Percentiles rank a stretch among this genome's conserved stretches.
These are phyloP conservation scores for Penicillium sp. DNA, from an alignment of 2,329 filamentous ascomycete species.

Conservation along the genomic window DNA sequence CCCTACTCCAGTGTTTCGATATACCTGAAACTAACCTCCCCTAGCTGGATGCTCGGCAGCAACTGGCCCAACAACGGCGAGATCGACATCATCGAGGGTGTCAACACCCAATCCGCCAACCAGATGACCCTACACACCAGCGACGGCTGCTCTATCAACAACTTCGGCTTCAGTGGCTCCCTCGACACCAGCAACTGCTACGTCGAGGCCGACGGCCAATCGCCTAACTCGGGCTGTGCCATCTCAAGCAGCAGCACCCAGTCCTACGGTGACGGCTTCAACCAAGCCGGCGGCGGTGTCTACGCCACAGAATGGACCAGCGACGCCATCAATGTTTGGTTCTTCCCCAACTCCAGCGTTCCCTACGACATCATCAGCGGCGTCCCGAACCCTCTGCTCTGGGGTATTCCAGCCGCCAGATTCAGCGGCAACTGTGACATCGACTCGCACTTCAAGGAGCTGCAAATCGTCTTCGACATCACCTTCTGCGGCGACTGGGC, in stretches of 20 bases:
- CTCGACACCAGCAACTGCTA: conserved; percentile 55
- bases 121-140: conserved; percentile 64
- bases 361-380: conserved; percentile 58
- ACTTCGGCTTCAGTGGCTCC: conserved; percentile 46
- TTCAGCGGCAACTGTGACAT: conserved; percentile 71
- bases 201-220: conserved; percentile 41
- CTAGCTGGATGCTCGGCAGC: conserved; percentile 54
- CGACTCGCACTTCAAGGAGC: conserved; percentile 60
- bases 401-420: conserved; percentile 62
- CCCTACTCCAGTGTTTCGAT: too few species aligned
- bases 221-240: conserved; percentile 55
- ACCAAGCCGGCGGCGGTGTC: conserved; percentile 62
- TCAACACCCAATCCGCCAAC: conserved; percentile 58
- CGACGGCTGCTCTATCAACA: conserved; percentile 54
- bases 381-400: conserved; percentile 60
- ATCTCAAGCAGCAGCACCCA: conserved; percentile 46
- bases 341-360: conserved; percentile 66
- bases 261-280: conserved; percentile 66
- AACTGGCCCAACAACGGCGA: conserved; percentile 67
- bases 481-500: conserved; percentile 89
- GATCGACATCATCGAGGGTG: conserved; percentile 76
- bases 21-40: too few species aligned
- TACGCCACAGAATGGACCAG: conserved; percentile 74
- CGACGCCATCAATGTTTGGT: conserved; percentile 68
- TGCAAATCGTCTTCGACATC: conserved; percentile 70